Percentiles rank a stretch among this genome's conserved stretches.
Conservation (phyloP, 768 basidiomycete genomes). For the Pisolithus orientalis region DNA sequence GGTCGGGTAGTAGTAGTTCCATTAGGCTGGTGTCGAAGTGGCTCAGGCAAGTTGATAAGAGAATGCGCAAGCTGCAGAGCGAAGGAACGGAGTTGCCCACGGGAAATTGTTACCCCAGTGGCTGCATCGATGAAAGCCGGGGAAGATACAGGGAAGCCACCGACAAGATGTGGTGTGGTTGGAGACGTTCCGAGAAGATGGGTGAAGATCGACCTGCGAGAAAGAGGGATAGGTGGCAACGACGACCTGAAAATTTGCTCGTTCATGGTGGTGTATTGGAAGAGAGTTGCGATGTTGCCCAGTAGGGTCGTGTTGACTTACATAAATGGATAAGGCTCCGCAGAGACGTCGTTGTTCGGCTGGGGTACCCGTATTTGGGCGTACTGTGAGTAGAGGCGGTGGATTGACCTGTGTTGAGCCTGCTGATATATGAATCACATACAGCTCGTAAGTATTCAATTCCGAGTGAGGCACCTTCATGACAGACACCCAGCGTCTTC, state of each 20-base stretch:
- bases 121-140: slow-evolving; percentile 65
- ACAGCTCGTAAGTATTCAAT: too few relatives aligned
- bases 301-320: too few relatives aligned
- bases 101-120: slow-evolving; percentile 50
- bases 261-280: slow-evolving; percentile 9
- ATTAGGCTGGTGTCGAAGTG: slow-evolving; percentile 44
- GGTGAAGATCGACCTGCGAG: slow-evolving; percentile 26
- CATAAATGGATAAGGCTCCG: too few relatives aligned
- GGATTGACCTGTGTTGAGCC: too few relatives aligned
- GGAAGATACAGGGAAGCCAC: slow-evolving; percentile 35
- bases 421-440: too few relatives aligned
- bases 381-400: too few relatives aligned
- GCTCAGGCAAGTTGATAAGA: slow-evolving; percentile 41
- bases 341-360: too few relatives aligned
- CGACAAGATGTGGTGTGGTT: slow-evolving; percentile 25
- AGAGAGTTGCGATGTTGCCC: background rate
- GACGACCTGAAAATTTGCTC: slow-evolving; percentile 14
- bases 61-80: slow-evolving; percentile 56
- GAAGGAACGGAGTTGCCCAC: slow-evolving; percentile 45
- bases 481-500: too few relatives aligned
- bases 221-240: slow-evolving; percentile 12
- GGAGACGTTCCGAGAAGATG: slow-evolving; percentile 19
- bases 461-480: too few relatives aligned
- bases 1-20: slow-evolving; percentile 22
- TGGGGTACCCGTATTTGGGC: too few relatives aligned